These are phyloP conservation scores for Cladorrhinum samala DNA, from an alignment of 495 filamentous ascomycete species.

Conservation along the genomic window DNA sequence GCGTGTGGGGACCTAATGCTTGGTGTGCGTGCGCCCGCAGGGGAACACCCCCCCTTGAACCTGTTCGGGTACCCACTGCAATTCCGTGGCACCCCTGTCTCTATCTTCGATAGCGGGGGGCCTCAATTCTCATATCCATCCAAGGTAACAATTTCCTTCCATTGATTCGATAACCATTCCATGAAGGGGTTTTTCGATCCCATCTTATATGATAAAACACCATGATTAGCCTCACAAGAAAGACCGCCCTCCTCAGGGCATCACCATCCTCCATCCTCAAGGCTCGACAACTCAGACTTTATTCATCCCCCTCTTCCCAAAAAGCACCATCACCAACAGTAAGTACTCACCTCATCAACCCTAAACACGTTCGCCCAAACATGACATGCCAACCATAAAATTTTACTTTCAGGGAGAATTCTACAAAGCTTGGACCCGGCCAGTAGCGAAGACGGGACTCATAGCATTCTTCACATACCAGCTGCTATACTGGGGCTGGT, in stretches of 20 bases:
- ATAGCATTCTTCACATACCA: constrained; percentile 88
- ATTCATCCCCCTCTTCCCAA: constrained; percentile 1
- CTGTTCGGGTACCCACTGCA: too few relatives aligned
- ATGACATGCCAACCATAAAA: not conserved
- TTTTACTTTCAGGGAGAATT: constrained; percentile 51
- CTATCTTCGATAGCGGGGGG: too few relatives aligned
- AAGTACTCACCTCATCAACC: constrained; percentile 9
- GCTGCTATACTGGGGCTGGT: constrained; percentile 74
- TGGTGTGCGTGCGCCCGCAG: too few relatives aligned
- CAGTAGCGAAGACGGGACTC: constrained; percentile 78
- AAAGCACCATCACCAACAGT: too few relatives aligned
- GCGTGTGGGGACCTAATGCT: too few relatives aligned
- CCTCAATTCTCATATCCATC: too few relatives aligned
- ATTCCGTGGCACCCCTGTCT: too few relatives aligned
- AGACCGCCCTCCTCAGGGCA: constrained; percentile 6
- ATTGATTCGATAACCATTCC: too few relatives aligned
- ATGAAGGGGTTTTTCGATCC: too few relatives aligned
- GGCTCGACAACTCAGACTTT: not conserved
- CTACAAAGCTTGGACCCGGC: constrained; percentile 72
- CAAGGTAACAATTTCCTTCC: too few relatives aligned
- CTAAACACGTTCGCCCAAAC: constrained; percentile 13
- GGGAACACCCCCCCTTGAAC: too few relatives aligned
- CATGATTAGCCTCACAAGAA: constrained; percentile 5
- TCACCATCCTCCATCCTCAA: not conserved
- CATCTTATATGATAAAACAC: too few relatives aligned